These are phyloP conservation scores for Calycina herbarum DNA, from an alignment of 2,329 filamentous ascomycete species.

Conservation along the genomic window DNA sequence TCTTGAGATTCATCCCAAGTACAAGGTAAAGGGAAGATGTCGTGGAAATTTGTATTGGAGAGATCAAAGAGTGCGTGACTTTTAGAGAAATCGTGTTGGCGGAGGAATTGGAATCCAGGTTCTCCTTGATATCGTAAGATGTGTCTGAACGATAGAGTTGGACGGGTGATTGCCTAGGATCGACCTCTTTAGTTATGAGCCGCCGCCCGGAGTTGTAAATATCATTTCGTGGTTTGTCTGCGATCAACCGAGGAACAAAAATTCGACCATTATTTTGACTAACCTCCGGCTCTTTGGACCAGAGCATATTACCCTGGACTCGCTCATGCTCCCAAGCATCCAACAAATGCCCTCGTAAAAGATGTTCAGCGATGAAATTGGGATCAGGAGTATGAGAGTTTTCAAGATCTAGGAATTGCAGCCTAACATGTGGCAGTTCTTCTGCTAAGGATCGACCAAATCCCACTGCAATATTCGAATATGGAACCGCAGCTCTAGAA, in stretches of 20 bases:
- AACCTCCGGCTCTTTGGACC: slow-evolving; percentile 8
- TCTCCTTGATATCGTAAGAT: neutral
- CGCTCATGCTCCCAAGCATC: slow-evolving; percentile 9
- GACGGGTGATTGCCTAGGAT: neutral
- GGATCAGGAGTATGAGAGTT: neutral
- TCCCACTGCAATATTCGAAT: slow-evolving; percentile 20
- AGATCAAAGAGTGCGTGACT: slow-evolving; percentile 3
- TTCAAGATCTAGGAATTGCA: slow-evolving; percentile 23
- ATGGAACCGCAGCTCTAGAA: slow-evolving; percentile 15
- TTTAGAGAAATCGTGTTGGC: neutral
- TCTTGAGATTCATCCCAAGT: neutral
- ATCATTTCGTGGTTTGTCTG: slow-evolving; percentile 9
- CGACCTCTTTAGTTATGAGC: slow-evolving; percentile 9
- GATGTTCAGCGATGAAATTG: neutral
- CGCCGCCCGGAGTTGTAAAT: slow-evolving; percentile 16
- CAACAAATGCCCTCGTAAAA: slow-evolving; percentile 6
- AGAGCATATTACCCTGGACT: neutral
- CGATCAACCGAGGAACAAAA: slow-evolving; percentile 16
- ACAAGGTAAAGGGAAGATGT: slow-evolving; percentile 6
- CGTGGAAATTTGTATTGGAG: neutral
- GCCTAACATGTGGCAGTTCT: slow-evolving; percentile 20
- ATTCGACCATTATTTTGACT: neutral
- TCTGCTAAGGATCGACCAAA: slow-evolving; percentile 13
- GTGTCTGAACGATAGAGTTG: neutral
- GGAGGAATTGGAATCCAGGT: neutral